Evolutionary conservation across 2,329 filamentous ascomycete genomes (phyloP).

Genomic region (Emmonsiellopsis sp.): DNA sequence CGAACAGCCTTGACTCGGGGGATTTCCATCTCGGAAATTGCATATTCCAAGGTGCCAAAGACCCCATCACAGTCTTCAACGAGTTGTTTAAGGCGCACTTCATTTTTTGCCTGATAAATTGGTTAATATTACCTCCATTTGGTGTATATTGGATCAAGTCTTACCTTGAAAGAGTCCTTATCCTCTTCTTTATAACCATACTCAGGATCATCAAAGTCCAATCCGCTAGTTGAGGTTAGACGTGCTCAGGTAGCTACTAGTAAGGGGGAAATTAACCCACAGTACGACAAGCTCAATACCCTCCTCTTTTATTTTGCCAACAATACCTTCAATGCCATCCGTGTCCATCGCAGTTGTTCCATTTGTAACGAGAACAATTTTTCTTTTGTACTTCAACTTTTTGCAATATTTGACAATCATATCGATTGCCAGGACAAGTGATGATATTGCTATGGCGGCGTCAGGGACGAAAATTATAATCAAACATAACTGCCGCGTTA

Average conservation of each 20-base stretch:
- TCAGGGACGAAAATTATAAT: constrained; percentile 8
- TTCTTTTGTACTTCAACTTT: constrained; percentile 69
- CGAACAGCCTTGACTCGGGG: constrained; percentile 68
- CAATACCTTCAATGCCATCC: constrained; percentile 61
- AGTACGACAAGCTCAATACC: constrained; percentile 70
- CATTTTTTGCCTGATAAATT: constrained; percentile 53
- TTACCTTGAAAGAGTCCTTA: constrained; percentile 62
- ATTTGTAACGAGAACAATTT: constrained; percentile 79
- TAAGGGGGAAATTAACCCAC: constrained; percentile 40
- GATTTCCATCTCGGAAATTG: constrained; percentile 66
- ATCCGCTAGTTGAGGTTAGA: constrained; percentile 49
- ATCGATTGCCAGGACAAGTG: constrained; percentile 72
- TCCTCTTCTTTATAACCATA: constrained; percentile 88
- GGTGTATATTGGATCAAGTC: background rate
- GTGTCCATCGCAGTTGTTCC: constrained; percentile 63
- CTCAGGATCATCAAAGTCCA: constrained; percentile 87
- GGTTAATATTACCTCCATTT: background rate
- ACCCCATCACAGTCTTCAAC: constrained; percentile 59
- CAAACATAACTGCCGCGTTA: background rate
- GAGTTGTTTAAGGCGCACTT: constrained; percentile 55
- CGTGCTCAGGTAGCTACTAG: background rate
- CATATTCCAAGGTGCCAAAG: constrained; percentile 79
- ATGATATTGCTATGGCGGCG: constrained; percentile 54
- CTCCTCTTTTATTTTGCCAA: constrained; percentile 62
- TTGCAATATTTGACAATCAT: constrained; percentile 76